Conservation (phyloP, 106 monocot genomes). For the Iris macrosiphon region DNA sequence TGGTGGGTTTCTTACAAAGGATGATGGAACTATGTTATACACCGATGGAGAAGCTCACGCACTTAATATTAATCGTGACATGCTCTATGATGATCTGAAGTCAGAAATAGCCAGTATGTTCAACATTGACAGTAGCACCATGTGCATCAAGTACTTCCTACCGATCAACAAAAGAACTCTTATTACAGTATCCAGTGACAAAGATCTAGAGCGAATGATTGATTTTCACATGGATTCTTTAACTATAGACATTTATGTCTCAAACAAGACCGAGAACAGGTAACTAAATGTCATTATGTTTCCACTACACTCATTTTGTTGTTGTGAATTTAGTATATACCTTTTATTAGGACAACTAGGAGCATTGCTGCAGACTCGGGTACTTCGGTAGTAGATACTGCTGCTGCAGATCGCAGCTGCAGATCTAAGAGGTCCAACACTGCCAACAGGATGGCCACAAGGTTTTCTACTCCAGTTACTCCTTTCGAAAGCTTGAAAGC, state of each 20-base stretch:
- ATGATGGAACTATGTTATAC: constrained; percentile 63
- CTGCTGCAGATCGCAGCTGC: not conserved
- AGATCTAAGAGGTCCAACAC: constrained; percentile 17
- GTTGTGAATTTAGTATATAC: not conserved
- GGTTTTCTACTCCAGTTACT: no score
- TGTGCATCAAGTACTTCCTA: constrained; percentile 82
- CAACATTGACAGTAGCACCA: constrained; percentile 17
- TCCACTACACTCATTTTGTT: not conserved
- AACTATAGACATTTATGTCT: constrained; percentile 70
- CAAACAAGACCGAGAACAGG: constrained; percentile 54
- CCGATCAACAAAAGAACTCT: constrained; percentile 72
- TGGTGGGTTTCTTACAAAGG: constrained; percentile 60
- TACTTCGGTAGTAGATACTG: constrained; percentile 21
- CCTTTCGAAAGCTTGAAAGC: no score
- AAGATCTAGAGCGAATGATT: constrained; percentile 79
- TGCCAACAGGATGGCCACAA: constrained; percentile 35
- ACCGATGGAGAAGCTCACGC: constrained; percentile 89
- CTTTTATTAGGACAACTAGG: constrained; percentile 28
- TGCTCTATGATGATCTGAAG: constrained; percentile 45
- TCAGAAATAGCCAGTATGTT: constrained; percentile 73
- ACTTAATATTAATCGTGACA: constrained; percentile 53
- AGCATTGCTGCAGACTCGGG: constrained; percentile 31
- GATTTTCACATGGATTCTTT: constrained; percentile 63
- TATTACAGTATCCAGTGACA: constrained; percentile 79
- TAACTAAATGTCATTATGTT: constrained; percentile 1